phyloP scores from a whole-genome alignment of 108 stramenopile species.

The Heterococcus sp. region DNA sequence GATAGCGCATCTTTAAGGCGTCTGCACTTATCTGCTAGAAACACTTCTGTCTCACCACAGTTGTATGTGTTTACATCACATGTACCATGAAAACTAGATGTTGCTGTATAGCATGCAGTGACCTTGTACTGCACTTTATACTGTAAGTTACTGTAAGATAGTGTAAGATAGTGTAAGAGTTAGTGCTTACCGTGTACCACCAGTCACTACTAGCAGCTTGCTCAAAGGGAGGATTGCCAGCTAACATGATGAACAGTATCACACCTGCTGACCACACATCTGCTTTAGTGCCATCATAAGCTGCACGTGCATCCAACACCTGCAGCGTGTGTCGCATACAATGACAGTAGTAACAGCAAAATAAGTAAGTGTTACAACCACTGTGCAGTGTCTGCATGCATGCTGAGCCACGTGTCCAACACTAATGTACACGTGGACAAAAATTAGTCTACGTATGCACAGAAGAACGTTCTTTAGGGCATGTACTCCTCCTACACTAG shows the following conservation, averaged over 20 bases:
- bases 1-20: background rate
- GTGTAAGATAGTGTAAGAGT: background rate
- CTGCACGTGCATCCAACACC: constrained; percentile 11
- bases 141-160: background rate
- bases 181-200: constrained; percentile 49
- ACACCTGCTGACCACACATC: constrained; percentile 63
- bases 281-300: constrained; percentile 48
- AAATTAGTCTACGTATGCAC: too few relatives aligned
- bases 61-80: background rate
- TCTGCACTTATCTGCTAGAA: background rate
- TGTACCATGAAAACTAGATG: background rate
- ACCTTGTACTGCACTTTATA: too few relatives aligned
- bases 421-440: too few relatives aligned
- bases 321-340: too few relatives aligned
- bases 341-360: background rate
- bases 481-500: too few relatives aligned
- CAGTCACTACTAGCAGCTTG: constrained; percentile 49
- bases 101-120: background rate
- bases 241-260: constrained; percentile 59
- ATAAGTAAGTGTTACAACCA: background rate
- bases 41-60: background rate
- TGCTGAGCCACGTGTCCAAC: background rate
- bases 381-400: background rate
- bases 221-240: constrained; percentile 61
- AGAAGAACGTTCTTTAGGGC: too few relatives aligned